A percentile compares a stretch with the other conserved stretches of the same genome.
Evolutionary conservation across 1,139 yeast species (phyloP).

Genomic region (Kurtzmaniella natalensis): DNA sequence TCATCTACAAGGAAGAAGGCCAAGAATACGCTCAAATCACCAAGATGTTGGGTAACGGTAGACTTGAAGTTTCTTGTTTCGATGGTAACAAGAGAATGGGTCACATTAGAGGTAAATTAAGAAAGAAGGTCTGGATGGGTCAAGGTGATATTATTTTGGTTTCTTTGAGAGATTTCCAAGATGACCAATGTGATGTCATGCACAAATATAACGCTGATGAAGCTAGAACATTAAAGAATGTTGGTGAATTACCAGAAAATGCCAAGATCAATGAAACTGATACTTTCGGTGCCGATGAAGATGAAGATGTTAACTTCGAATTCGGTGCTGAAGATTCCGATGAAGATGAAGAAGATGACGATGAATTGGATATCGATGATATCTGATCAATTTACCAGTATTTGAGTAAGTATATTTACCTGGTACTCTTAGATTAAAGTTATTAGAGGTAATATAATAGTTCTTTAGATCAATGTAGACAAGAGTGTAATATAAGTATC

Average conservation of each 20-base stretch:
- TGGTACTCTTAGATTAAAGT: not conserved
- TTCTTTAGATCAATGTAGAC: no score
- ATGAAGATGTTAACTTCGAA: conserved; percentile 97
- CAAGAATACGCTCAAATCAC: conserved; percentile 98
- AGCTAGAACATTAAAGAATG: conserved; percentile 92
- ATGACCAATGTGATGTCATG: conserved; percentile 96
- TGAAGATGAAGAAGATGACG: conserved; percentile 62
- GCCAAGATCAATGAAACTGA: conserved; percentile 98
- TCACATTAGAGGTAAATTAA: conserved; percentile 96
- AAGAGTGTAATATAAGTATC: no score
- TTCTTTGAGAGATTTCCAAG: conserved; percentile 97
- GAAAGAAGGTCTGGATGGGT: conserved; percentile 99
- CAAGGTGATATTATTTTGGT: conserved; percentile 97
- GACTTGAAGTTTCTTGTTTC: conserved; percentile 92
- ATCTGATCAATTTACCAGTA: no score
- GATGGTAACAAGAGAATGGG: conserved; percentile 94
- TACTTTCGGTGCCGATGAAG: conserved; percentile 94
- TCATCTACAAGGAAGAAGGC: conserved; percentile 88
- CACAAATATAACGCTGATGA: conserved; percentile 97
- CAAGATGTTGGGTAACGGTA: conserved; percentile 97
- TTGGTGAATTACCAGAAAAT: conserved; percentile 94
- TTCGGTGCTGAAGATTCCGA: conserved; percentile 92
- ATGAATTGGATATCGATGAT: conserved; percentile 79
- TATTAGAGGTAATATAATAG: no score
- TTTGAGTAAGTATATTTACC: conserved; percentile 1